Evolutionary conservation across 2,329 filamentous ascomycete genomes (phyloP), one percentile per base, ranked within the genome.

Genomic region (Aspergillus sp.): DNA sequence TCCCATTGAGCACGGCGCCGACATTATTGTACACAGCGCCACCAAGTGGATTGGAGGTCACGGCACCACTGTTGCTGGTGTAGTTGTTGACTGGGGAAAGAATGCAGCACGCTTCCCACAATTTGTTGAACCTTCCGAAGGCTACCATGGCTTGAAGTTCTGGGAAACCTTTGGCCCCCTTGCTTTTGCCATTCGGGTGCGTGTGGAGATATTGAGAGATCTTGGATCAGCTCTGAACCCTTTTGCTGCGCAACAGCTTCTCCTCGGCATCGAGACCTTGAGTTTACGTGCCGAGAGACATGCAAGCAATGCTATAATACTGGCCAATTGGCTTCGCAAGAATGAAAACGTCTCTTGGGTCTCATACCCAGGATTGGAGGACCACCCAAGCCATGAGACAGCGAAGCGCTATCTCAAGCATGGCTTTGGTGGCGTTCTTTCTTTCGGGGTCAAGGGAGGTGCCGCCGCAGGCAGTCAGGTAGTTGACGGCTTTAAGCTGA

Each of bases 11-110:
- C 90, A 96, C 76, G 93, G 93, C 58, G 93, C 91, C 64, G 93
- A 97, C 73, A 96, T 97, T 62, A 89, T 97, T 55, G 91, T 96
- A 23, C 92, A 97, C 83, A 95, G 90, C 41, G 92, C 92, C 10
- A 96, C 93, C 60, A 97, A 97, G 79, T 97, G 93, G 93, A 97
- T 98, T 64, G 93, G 93, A 59, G 93, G 93, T 44, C 94, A 98
- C 77, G 94, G 93, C 62, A 96, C 93, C 42, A 96, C 93, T 25
- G 90, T 97, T 66, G 93, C 85, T 60, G 93, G 93, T 62, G 85
- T 96, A 47, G 85, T 97, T 36, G 82, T 97, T 65, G 93, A 96
- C 82, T 98, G 94, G 93, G 91, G 90, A 68, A 89, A 89, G 78
- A 80, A 96, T 75, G 89, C 82, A 50, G 86, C 86, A 69, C 88